A percentile compares a stretch with the other conserved stretches of the same genome.
phyloP scores from a whole-genome alignment of 2,329 filamentous ascomycete species.

The Atkinsonella texensis region DNA sequence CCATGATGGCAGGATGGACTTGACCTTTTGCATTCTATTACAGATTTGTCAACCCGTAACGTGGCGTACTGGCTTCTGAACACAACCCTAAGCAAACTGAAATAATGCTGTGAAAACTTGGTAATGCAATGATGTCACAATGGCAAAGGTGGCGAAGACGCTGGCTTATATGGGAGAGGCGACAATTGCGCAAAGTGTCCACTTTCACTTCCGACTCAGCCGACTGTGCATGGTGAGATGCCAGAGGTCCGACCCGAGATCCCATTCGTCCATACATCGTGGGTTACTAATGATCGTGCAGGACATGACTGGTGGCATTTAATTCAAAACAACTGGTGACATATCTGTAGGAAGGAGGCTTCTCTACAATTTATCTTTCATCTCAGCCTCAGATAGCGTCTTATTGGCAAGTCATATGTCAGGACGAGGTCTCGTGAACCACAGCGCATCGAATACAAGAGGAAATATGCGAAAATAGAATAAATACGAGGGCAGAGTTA shows the following conservation, averaged over 20 bases:
- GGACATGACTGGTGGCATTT: no score
- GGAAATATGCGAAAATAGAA: no score
- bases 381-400: no score
- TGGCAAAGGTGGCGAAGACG: not conserved
- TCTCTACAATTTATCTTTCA: no score
- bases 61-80: not conserved
- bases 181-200: not conserved
- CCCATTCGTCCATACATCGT: not conserved
- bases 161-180: not conserved
- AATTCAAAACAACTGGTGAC: no score
- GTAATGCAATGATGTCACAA: not conserved
- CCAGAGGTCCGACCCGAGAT: not conserved
- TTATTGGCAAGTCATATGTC: no score
- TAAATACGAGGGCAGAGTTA: no score
- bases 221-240: not conserved
- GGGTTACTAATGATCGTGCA: not conserved
- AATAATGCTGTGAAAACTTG: not conserved
- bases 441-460: no score
- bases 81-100: not conserved
- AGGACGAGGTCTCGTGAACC: no score
- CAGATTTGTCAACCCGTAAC: not conserved
- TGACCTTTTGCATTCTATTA: slow-evolving; percentile 23
- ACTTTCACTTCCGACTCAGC: not conserved
- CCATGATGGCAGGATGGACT: slow-evolving; percentile 32
- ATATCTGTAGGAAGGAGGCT: no score